Percentiles rank a stretch among this genome's conserved stretches.
These are phyloP conservation scores for Alternaria gaisen DNA, from an alignment of 2,329 filamentous ascomycete species.

Conservation along the genomic window DNA sequence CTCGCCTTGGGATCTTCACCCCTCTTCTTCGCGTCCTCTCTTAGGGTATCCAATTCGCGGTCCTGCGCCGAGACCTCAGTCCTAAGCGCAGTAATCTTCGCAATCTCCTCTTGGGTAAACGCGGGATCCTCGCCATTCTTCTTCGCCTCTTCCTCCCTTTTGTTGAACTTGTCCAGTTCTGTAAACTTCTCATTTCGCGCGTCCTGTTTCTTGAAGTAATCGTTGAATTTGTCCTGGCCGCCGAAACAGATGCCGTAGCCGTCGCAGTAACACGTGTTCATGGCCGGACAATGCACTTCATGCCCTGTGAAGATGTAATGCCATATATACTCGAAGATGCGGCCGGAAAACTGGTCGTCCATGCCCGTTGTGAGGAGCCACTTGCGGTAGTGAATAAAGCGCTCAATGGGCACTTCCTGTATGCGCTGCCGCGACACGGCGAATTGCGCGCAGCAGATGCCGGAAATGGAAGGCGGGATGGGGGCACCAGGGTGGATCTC, in stretches of 20 bases:
- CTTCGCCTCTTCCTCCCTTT: constrained; percentile 48
- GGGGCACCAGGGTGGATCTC: constrained; percentile 54
- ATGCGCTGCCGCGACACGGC: constrained; percentile 60
- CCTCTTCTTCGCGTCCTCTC: constrained; percentile 45
- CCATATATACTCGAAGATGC: constrained; percentile 54
- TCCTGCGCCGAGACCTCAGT: constrained; percentile 36
- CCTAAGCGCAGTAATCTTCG: constrained; percentile 32
- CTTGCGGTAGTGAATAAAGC: constrained; percentile 63
- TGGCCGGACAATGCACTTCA: constrained; percentile 50
- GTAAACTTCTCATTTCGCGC: constrained; percentile 52
- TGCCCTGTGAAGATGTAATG: constrained; percentile 53
- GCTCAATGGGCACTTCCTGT: constrained; percentile 58
- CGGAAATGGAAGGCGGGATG: constrained; percentile 47
- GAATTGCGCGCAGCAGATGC: constrained; percentile 67
- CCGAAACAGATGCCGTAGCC: constrained; percentile 71
- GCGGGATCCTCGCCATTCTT: constrained; percentile 35
- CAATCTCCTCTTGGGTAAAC: constrained; percentile 32
- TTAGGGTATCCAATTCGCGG: constrained; percentile 35
- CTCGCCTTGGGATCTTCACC: constrained; percentile 44
- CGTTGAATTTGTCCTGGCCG: constrained; percentile 58
- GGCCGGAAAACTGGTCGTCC: constrained; percentile 50
- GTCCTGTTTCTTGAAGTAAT: constrained; percentile 59
- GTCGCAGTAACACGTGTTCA: constrained; percentile 66
- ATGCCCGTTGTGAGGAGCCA: constrained; percentile 58
- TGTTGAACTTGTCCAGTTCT: constrained; percentile 52